Percentiles rank a stretch among this genome's conserved stretches.
These are phyloP conservation scores for Kodamaea sp. DNA, from an alignment of 1,139 yeast species.

Conservation along the genomic window DNA sequence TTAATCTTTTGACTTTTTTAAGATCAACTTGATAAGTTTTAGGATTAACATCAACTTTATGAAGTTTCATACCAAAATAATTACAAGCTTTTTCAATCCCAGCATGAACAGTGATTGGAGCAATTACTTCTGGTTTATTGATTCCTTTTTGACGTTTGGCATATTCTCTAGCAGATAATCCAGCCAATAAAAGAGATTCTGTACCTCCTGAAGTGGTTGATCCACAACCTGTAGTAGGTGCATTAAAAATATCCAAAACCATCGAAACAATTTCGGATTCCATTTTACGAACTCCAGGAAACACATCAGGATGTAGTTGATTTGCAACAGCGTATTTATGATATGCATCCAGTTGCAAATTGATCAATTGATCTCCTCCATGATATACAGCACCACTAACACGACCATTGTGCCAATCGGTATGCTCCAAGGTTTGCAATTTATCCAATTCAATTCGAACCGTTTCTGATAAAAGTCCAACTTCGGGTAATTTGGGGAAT, in stretches of 20 bases:
- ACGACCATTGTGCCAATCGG: slow-evolving; percentile 79
- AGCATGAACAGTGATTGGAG: slow-evolving; percentile 90
- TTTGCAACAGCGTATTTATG: slow-evolving; percentile 79
- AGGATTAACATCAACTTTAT: slow-evolving; percentile 76
- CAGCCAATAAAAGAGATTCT: slow-evolving; percentile 80
- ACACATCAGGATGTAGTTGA: slow-evolving; percentile 94
- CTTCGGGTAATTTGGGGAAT: slow-evolving; percentile 51
- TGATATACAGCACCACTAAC: slow-evolving; percentile 97
- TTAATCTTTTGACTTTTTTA: slow-evolving; percentile 55
- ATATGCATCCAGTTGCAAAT: slow-evolving; percentile 74
- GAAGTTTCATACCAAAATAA: slow-evolving; percentile 82
- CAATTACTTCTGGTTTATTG: slow-evolving; percentile 77
- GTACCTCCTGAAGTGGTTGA: slow-evolving; percentile 98
- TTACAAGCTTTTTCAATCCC: slow-evolving; percentile 93
- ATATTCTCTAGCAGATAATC: slow-evolving; percentile 78
- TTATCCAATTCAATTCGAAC: slow-evolving; percentile 49
- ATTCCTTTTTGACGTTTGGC: slow-evolving; percentile 57
- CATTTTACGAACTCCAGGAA: slow-evolving; percentile 95
- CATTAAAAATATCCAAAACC: slow-evolving; percentile 75
- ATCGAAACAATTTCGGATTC: slow-evolving; percentile 92
- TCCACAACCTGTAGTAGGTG: slow-evolving; percentile 77
- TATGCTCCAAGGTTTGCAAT: slow-evolving; percentile 52
- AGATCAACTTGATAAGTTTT: slow-evolving; percentile 66
- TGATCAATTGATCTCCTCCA: slow-evolving; percentile 75
- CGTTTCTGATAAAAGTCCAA: slow-evolving; percentile 48